These are phyloP conservation scores for Wolfiporia cocos DNA, from an alignment of 1,284 basidiomycete genomes.

Conservation along the genomic window DNA sequence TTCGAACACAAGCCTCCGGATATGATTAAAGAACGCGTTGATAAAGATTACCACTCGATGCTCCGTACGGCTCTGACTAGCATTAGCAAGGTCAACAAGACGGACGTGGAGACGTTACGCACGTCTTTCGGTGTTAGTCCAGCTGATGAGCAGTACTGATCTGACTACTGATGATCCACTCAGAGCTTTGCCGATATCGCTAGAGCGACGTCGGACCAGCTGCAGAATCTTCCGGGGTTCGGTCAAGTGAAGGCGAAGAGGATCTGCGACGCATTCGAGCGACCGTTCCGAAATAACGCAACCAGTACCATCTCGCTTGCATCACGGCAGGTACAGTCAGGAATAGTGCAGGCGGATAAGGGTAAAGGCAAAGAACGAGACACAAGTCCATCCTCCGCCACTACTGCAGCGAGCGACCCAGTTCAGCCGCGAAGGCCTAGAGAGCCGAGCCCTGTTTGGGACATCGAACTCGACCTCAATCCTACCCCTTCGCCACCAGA, in stretches of 20 bases:
- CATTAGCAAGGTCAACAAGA: slow-evolving; percentile 95
- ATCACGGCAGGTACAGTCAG: slow-evolving; percentile 12
- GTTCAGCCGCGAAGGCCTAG: slow-evolving; percentile 10
- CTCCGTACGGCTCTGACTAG: slow-evolving; percentile 85
- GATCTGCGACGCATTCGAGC: slow-evolving; percentile 73
- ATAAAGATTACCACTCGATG: slow-evolving; percentile 82
- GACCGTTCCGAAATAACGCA: slow-evolving; percentile 63
- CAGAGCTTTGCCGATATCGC: slow-evolving; percentile 85
- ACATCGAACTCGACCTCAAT: slow-evolving; percentile 51
- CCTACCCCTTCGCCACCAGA: too few species aligned
- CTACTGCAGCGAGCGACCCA: slow-evolving; percentile 8
- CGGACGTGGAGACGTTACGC: slow-evolving; percentile 92
- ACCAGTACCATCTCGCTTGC: slow-evolving; percentile 48
- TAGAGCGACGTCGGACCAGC: slow-evolving; percentile 63
- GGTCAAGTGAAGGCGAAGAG: slow-evolving; percentile 92
- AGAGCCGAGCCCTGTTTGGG: slow-evolving; percentile 32
- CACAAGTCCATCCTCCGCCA: slow-evolving; percentile 7
- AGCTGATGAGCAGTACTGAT: neutral
- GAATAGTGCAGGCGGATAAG: slow-evolving; percentile 3
- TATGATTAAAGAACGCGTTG: slow-evolving; percentile 88
- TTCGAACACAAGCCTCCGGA: slow-evolving; percentile 94
- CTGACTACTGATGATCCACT: neutral
- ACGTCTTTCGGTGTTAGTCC: slow-evolving; percentile 81
- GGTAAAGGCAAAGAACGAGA: slow-evolving; percentile 14
- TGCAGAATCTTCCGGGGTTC: slow-evolving; percentile 86